These are phyloP conservation scores for Cyberlindnera xylosilytica DNA, from an alignment of 805 yeast species.

Conservation along the genomic window DNA sequence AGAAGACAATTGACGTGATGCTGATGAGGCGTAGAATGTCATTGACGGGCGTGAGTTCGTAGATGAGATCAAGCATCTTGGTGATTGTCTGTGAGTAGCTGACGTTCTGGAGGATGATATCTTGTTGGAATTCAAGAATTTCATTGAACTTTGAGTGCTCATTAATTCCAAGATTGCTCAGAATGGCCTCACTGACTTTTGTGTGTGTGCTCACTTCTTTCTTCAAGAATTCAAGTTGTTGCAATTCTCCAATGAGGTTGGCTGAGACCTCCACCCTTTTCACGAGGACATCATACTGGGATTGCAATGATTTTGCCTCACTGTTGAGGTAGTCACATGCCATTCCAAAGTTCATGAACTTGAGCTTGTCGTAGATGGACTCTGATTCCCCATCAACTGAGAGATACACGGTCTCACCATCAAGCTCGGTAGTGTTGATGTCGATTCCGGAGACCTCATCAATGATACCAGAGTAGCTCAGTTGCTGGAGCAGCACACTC, in stretches of 20 bases:
- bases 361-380: constrained; percentile 29
- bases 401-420: constrained; percentile 21
- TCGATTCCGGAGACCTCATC: constrained; percentile 65
- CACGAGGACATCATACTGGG: constrained; percentile 51
- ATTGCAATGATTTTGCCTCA: constrained; percentile 68
- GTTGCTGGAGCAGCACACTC: constrained; percentile 69
- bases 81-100: constrained; percentile 35
- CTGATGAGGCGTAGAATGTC: constrained; percentile 51
- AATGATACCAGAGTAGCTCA: constrained; percentile 78
- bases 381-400: constrained; percentile 7
- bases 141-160: constrained; percentile 35
- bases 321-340: constrained; percentile 72
- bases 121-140: constrained; percentile 64
- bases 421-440: constrained; percentile 33
- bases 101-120: constrained; percentile 52
- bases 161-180: constrained; percentile 28
- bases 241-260: constrained; percentile 66
- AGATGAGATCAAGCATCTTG: constrained; percentile 48
- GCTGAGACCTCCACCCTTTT: constrained; percentile 35
- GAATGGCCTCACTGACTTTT: constrained; percentile 63
- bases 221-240: constrained; percentile 64
- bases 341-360: constrained; percentile 69
- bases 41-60: constrained; percentile 31
- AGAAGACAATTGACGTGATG: constrained; percentile 57
- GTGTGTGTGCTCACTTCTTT: constrained; percentile 72